Base-by-base conservation (phyloP, 2,329 filamentous ascomycete species). In the Penicillium sp. region DNA sequence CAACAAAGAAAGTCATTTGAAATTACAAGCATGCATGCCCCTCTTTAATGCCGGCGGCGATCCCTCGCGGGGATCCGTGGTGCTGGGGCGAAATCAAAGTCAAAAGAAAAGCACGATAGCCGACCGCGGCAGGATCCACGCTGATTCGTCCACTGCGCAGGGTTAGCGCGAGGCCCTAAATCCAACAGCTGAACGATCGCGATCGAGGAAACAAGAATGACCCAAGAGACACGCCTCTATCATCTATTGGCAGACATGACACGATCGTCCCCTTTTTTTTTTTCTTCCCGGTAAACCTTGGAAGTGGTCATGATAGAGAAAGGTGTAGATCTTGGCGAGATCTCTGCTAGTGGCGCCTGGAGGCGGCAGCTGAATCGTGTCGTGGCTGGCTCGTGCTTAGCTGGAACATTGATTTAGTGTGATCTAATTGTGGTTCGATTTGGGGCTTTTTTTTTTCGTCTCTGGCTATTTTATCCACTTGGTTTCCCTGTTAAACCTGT, bases 331-430 rank as follows among this genome's bases (percentile, higher is more conserved):
- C 56, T 37, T 43, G 45, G 52, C 29, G 41, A 19, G 47, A 35
- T 41, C 47, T 53, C 47, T 29, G 27, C 27, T 29, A 53, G 60
- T 63, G 58, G 58, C 60, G 60, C 48, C 26, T 59, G 39, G 43
- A 39, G 45, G 50, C 47, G 56, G 52, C 56, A 63, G 60, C 60
- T 63, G 60, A 63, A 63, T 52, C 39, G 44, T 44, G 13, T 52
- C 41, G 53, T 63, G 60, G 60, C 60, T 59, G 60, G 54, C 39
- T 50, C 39, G 48, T 53, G 53, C 29, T 22, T 45, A 56, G 60
- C 57, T 62, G 60, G 56, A 56, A 39, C 37, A 4, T 3, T 27
- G 21, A 21, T 44, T 37, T 52, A 55, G 48, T 52, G 39, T 39
- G 35, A 27, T 51, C 33, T 26, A 9, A 35, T 41, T 16, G 29